Evolutionary conservation across 257 asterid species (phyloP).

Genomic region (Solanum sparsipilum): DNA sequence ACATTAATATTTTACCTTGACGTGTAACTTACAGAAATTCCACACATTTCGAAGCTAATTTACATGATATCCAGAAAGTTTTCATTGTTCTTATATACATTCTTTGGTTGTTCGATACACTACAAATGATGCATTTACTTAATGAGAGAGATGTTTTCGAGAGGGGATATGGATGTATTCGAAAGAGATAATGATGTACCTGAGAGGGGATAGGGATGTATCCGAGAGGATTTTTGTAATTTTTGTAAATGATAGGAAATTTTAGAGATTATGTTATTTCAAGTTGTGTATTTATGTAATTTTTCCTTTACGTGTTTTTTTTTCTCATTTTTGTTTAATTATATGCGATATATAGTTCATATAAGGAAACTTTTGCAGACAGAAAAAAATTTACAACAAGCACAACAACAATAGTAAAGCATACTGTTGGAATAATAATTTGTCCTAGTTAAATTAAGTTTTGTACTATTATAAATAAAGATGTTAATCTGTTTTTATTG

Average conservation of each 20-base stretch:
- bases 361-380: not conserved
- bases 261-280: not conserved
- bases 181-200: too few relatives aligned
- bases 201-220: not conserved
- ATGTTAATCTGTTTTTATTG: too few relatives aligned
- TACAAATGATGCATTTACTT: too few relatives aligned
- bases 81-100: too few relatives aligned
- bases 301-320: not conserved
- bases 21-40: not conserved
- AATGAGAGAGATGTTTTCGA: rapidly evolving
- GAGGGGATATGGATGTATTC: too few relatives aligned
- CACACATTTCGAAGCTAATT: too few relatives aligned
- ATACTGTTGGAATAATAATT: not conserved
- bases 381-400: not conserved
- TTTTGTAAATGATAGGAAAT: too few relatives aligned
- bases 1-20: not conserved
- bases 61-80: not conserved
- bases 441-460: not conserved
- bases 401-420: not conserved
- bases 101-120: rapidly evolving
- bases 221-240: not conserved
- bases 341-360: not conserved
- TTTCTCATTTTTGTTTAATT: not conserved
- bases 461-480: not conserved
- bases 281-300: too few relatives aligned